Conservation (phyloP, 78 protist genomes). For the Tieghemostelium lacteum region DNA sequence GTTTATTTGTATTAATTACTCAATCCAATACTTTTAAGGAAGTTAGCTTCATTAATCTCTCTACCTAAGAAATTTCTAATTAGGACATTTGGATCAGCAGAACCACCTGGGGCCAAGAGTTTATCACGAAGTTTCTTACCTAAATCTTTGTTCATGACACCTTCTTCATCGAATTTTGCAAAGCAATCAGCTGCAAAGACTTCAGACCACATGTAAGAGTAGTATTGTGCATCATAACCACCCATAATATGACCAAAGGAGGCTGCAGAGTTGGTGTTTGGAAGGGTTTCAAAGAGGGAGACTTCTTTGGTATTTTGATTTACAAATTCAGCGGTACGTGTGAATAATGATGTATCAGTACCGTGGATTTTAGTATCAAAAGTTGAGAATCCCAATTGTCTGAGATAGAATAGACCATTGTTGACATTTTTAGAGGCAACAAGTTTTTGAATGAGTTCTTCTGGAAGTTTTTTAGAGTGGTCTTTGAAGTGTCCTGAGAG, state of each 20-base stretch:
- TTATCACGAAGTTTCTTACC: constrained; percentile 55
- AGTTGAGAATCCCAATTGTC: constrained; percentile 35
- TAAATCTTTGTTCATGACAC: constrained; percentile 53
- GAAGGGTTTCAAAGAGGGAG: constrained; percentile 14
- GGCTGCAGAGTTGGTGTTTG: constrained; percentile 78
- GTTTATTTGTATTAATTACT: background rate
- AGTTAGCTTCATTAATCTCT: constrained; percentile 72
- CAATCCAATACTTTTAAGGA: constrained; percentile 78
- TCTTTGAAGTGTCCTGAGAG: constrained; percentile 74
- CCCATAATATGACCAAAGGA: constrained; percentile 65
- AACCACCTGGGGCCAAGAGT: constrained; percentile 81
- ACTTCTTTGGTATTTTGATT: background rate
- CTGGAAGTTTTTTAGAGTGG: constrained; percentile 11
- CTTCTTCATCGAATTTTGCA: constrained; percentile 31
- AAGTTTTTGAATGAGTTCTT: background rate
- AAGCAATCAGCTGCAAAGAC: constrained; percentile 79
- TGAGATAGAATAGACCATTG: constrained; percentile 13
- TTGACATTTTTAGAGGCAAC: constrained; percentile 27
- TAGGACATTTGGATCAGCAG: constrained; percentile 40
- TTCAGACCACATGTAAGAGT: constrained; percentile 87
- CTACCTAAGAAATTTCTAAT: constrained; percentile 84
- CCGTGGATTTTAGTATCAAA: constrained; percentile 42
- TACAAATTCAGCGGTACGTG: background rate
- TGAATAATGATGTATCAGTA: background rate
- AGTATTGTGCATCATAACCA: constrained; percentile 91